These are phyloP conservation scores for Beta lomatogona DNA, from an alignment of 179 eudicot genomes.

Conservation along the genomic window DNA sequence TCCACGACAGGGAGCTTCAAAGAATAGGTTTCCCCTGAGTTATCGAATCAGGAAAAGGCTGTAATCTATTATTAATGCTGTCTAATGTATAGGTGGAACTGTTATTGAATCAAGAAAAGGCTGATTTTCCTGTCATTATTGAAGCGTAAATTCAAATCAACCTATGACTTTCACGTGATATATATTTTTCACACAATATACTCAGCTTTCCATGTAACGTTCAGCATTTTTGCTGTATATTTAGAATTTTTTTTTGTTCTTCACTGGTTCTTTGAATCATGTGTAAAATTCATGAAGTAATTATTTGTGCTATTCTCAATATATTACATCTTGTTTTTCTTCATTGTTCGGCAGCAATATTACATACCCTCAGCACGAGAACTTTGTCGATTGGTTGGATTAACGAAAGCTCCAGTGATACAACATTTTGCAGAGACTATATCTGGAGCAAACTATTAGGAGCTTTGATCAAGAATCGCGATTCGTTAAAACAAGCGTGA, in stretches of 20 bases:
- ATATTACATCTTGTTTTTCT: no score
- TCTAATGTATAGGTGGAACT: no score
- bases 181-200: no score
- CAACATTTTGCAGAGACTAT: slow-evolving; percentile 78
- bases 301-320: slow-evolving; percentile 26
- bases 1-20: background rate
- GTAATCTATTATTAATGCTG: no score
- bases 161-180: no score
- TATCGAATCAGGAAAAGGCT: no score
- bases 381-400: slow-evolving; percentile 57
- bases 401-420: slow-evolving; percentile 71
- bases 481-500: slow-evolving; percentile 32
- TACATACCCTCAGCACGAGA: slow-evolving; percentile 65
- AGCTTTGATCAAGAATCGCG: slow-evolving; percentile 68
- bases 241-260: background rate
- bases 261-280: background rate
- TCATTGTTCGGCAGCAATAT: slow-evolving; percentile 9
- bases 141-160: no score
- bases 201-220: no score
- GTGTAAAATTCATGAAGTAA: background rate
- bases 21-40: background rate
- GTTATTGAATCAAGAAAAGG: no score
- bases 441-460: slow-evolving; percentile 68
- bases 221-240: background rate
- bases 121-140: no score